These are phyloP conservation scores for Acephala macrosclerotiorum DNA, from an alignment of 2,329 filamentous ascomycete species.

Conservation along the genomic window DNA sequence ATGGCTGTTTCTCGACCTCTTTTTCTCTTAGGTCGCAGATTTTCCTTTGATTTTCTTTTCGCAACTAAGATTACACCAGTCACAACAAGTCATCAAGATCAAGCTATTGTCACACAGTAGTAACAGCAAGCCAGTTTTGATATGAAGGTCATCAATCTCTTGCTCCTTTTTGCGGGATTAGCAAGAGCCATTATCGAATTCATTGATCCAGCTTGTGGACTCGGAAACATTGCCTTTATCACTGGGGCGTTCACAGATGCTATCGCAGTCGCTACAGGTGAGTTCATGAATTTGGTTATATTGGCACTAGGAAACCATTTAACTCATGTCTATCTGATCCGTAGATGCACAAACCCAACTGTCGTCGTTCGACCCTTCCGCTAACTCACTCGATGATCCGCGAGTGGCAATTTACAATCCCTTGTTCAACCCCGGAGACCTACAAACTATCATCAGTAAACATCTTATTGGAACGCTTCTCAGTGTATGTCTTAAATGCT, in stretches of 20 bases:
- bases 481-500: conserved; percentile 13
- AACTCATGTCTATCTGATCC: conserved; percentile 14
- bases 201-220: conserved; percentile 10
- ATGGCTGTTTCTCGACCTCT: conserved; percentile 7
- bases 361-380: conserved; percentile 12
- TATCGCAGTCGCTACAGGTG: conserved; percentile 14
- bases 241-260: conserved; percentile 11
- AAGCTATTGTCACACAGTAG: conserved; percentile 6
- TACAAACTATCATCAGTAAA: conserved; percentile 15
- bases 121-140: conserved; percentile 14
- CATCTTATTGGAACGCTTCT: conserved; percentile 5
- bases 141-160: conserved; percentile 13
- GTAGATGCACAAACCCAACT: conserved; percentile 14
- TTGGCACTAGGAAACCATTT: conserved; percentile 2
- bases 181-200: conserved; percentile 15
- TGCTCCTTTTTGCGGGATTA: conserved; percentile 11
- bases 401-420: conserved; percentile 18
- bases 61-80: conserved; percentile 7
- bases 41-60: conserved; percentile 7
- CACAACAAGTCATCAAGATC: conserved; percentile 11
- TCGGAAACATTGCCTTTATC: conserved; percentile 7
- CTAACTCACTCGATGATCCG: conserved; percentile 13
- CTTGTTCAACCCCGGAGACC: conserved; percentile 15
- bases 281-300: neutral
- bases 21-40: neutral